Evolutionary conservation across 169 alveolate genomes (phyloP), one percentile per base, ranked within the genome.

Genomic region (Cryptosporidium ubiquitum): DNA sequence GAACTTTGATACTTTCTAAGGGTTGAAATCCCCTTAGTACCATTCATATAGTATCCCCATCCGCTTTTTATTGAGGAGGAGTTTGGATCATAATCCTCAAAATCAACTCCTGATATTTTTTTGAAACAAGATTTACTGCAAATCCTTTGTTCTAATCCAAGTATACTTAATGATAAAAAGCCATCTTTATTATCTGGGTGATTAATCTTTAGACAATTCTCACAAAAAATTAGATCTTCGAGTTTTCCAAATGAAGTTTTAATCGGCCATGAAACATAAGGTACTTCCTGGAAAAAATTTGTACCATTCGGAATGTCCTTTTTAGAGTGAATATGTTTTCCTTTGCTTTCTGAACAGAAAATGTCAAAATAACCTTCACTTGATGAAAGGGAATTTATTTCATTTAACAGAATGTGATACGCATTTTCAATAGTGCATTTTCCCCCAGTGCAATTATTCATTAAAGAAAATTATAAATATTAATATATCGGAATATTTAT

Each of bases 261-360:
- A 58, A 79, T 79, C 39, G 89, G 89, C 89, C 89, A 79, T 42
- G 79, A 79, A 26, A 79, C 47, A 14, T 44, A 79, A 6, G 89
- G 89, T 3, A 79, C 89, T 31, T 79, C 89, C 23, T 42, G 68
- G 26, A 79, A 64, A 44, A 79, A 29, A 35, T 79, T 47, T 26
- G 75, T 79, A 79, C 40, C 37, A 18, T 79, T 44, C 3, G 73
- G 40, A 35, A 79, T 61, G 3, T n/a, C 40, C 47, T 31, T 29
- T 7, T 40, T 79, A 16, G 89, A 79, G 39, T 79, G 89, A 42
- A 79, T 40, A 61, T 79, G 89, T 42, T 79, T 79, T 44, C 89
- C 89, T 64, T 61, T 79, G 18, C 1, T 31, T 23, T 58, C 40
- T 42, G 89, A 79, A 79, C 5, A 61, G 49, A 18, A 60, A 23